These are phyloP conservation scores for Endocarpon pusillum DNA, from an alignment of 495 filamentous ascomycete species.

Conservation along the genomic window DNA sequence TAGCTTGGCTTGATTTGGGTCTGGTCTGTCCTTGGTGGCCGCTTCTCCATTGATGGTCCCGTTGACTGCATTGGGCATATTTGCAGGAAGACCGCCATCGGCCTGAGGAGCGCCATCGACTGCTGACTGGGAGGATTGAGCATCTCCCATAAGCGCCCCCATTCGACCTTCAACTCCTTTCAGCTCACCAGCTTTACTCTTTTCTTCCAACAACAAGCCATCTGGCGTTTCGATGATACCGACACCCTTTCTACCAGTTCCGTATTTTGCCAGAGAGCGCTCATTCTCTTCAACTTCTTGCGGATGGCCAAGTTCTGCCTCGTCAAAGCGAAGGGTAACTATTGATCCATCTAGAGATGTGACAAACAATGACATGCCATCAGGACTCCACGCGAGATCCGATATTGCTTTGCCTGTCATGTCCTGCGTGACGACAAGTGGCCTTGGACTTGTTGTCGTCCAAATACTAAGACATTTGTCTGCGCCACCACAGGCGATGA, in stretches of 20 bases:
- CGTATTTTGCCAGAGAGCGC: slow-evolving; percentile 79
- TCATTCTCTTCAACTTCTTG: slow-evolving; percentile 75
- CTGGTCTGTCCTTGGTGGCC: slow-evolving; percentile 37
- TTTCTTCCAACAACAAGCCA: slow-evolving; percentile 71
- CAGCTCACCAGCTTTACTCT: slow-evolving; percentile 76
- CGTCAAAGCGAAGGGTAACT: slow-evolving; percentile 53
- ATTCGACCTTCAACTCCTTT: slow-evolving; percentile 83
- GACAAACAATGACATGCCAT: slow-evolving; percentile 71
- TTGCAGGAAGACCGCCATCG: slow-evolving; percentile 21
- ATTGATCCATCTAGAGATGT: slow-evolving; percentile 81
- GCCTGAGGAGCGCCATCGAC: slow-evolving; percentile 27
- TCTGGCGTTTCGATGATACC: slow-evolving; percentile 84
- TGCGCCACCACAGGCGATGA: slow-evolving; percentile 90
- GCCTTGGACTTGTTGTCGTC: slow-evolving; percentile 87
- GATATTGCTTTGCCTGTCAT: slow-evolving; percentile 78
- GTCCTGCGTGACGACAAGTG: slow-evolving; percentile 76
- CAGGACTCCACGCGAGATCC: slow-evolving; percentile 87
- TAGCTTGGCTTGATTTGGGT: slow-evolving; percentile 47
- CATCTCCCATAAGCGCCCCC: slow-evolving; percentile 94
- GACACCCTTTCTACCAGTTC: slow-evolving; percentile 65
- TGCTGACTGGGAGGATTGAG: slow-evolving; percentile 13
- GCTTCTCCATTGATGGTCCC: slow-evolving; percentile 20
- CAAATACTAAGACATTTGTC: slow-evolving; percentile 91
- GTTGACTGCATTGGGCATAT: slow-evolving; percentile 19
- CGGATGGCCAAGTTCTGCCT: slow-evolving; percentile 56